Base-by-base conservation (phyloP, 2,329 filamentous ascomycete species). In the Penicillium sp. region DNA sequence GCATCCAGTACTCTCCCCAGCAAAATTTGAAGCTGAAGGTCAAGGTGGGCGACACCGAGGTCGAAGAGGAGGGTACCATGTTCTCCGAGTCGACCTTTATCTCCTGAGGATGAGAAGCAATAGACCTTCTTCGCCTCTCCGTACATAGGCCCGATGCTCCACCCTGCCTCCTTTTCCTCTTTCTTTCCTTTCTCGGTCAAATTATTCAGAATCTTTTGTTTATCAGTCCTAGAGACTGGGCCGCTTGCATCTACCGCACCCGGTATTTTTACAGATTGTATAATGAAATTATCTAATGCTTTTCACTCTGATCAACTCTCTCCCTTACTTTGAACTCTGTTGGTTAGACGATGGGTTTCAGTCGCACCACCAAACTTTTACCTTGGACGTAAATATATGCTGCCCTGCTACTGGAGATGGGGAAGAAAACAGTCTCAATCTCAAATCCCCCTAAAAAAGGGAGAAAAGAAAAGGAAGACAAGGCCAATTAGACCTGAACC, bases 81-180 rank as follows among this genome's bases (percentile, higher is more conserved):
- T 95, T 94, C 72, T 82, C 81, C 48, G 93, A 98, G 74, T 90
- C 93, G 3, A 96, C 90, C n/a, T 98, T 97, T 74, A 95, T 98
- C 71, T 90, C 86, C 45, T 85, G 65, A 68, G 47, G 46, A 8
- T n/a, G 55, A 41, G 43, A 39, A 33, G 44, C 37, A 26, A 43
- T 26, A 18, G n/a, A 11, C 33, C n/a, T 43, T 18, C 18, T 28
- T 47, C 38, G 40, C 43, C 43, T 43, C 51, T 45, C 57, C 60
- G 59, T 62, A 64, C 54, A 66, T 61, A 62, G 55, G 60, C 54
- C 51, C 12, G 33, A 37, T 44, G 18, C 18, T 18, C 18, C 18
- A 18, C 18, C 18, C 18, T 9, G 25, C 34, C 56, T 48, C 53
- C 56, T 61, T 61, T 60, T 63, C 65, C 52, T 51, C 28, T 25